A percentile compares a stretch with the other conserved stretches of the same genome.
Conservation (phyloP, 139 green algal species). For the Chlamydomonas sp. region DNA sequence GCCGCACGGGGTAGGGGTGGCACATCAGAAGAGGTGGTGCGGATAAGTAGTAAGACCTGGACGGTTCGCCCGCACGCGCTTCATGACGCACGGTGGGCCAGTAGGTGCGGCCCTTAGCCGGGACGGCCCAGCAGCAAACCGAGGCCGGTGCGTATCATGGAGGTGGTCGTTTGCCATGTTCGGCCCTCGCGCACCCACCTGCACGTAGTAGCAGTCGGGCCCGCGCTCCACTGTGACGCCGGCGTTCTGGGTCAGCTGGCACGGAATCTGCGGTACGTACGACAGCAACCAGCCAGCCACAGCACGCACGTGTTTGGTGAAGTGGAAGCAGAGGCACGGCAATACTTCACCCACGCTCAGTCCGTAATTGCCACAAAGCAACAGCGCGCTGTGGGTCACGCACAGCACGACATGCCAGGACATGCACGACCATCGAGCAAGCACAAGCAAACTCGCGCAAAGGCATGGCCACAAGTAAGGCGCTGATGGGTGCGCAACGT, state of each 20-base stretch:
- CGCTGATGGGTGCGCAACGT: not conserved
- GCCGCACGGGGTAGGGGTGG: not conserved
- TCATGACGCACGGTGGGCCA: too few relatives aligned
- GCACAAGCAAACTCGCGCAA: too few relatives aligned
- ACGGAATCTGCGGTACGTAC: slow-evolving; percentile 20
- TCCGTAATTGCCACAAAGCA: not conserved
- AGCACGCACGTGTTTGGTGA: not conserved
- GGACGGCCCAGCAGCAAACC: too few relatives aligned
- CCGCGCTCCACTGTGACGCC: slow-evolving; percentile 36
- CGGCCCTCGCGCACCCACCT: not conserved
- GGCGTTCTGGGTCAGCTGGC: slow-evolving; percentile 25
- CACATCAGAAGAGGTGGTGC: not conserved
- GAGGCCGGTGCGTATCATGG: too few relatives aligned
- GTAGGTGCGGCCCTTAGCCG: too few relatives aligned
- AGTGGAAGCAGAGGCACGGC: not conserved
- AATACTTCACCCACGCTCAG: not conserved
- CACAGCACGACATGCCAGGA: not conserved
- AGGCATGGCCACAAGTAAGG: not conserved
- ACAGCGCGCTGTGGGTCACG: not conserved
- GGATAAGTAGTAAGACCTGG: not conserved
- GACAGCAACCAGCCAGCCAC: not conserved
- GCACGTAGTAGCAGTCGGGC: slow-evolving; percentile 42
- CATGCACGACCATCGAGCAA: not conserved
- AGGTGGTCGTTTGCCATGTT: too few relatives aligned
- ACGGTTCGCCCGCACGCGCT: not conserved